Evolutionary conservation across 106 monocot genomes (phyloP).

Genomic region (Cymbidium sinense): DNA sequence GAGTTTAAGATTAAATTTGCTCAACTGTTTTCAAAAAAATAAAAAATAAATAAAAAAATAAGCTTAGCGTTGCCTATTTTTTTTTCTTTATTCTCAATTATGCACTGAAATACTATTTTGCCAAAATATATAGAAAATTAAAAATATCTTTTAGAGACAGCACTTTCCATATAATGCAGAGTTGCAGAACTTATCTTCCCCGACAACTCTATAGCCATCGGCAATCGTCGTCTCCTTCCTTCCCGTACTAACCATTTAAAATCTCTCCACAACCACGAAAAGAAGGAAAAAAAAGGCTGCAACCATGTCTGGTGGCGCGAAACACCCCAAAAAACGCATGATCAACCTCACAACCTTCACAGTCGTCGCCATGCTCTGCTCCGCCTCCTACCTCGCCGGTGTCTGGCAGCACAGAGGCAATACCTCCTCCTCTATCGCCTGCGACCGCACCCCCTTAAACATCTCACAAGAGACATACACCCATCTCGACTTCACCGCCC

Average conservation of each 20-base stretch:
- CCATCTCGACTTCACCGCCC: conserved; percentile 47
- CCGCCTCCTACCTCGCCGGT: conserved; percentile 35
- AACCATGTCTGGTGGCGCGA: conserved; percentile 4
- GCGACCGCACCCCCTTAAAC: conserved; percentile 3
- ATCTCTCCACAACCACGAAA: background rate
- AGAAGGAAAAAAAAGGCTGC: background rate
- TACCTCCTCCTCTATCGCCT: conserved; percentile 7
- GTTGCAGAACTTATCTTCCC: background rate
- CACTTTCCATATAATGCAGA: background rate
- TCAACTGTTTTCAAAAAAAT: too few species aligned
- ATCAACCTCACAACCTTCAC: conserved; percentile 17
- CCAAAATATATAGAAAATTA: too few species aligned
- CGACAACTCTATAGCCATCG: background rate
- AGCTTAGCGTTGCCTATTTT: too few species aligned
- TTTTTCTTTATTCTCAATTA: too few species aligned
- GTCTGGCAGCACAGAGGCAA: conserved; percentile 33
- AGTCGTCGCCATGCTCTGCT: conserved; percentile 25
- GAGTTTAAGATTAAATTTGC: too few species aligned
- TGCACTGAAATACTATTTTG: too few species aligned
- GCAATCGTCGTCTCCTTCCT: too few species aligned
- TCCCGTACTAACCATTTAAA: too few species aligned
- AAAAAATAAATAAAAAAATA: too few species aligned
- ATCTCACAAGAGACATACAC: conserved; percentile 9
- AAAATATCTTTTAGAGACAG: background rate
- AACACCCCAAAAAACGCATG: conserved; percentile 4